A percentile compares a stretch with the other conserved stretches of the same genome.
Evolutionary conservation across 2,329 filamentous ascomycete genomes (phyloP).

Genomic region (Ophiobolus disseminans): DNA sequence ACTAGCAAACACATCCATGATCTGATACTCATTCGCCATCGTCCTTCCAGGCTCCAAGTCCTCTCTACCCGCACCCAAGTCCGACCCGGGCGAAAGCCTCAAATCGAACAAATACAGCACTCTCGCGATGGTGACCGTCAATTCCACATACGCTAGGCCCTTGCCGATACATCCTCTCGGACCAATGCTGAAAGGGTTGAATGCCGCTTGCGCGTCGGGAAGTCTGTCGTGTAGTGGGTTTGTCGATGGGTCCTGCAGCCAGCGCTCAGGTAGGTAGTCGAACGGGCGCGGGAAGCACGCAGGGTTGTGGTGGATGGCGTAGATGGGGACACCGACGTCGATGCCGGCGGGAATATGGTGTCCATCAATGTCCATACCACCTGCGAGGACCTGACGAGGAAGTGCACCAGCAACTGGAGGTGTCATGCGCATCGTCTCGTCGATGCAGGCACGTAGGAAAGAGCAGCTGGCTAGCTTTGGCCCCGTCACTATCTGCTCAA

Average conservation of each 20-base stretch:
- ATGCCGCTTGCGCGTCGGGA: conserved; percentile 67
- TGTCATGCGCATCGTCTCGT: conserved; percentile 51
- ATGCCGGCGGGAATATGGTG: conserved; percentile 45
- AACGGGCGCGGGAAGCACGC: conserved; percentile 49
- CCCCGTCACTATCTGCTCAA: conserved; percentile 49
- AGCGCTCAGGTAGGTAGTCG: conserved; percentile 48
- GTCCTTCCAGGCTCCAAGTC: conserved; percentile 43
- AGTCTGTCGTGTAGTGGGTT: conserved; percentile 42
- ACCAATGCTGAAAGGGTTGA: conserved; percentile 76
- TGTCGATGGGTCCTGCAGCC: conserved; percentile 39
- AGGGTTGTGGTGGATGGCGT: conserved; percentile 49
- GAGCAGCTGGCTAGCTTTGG: conserved; percentile 41
- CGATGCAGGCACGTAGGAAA: conserved; percentile 50
- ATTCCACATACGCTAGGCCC: conserved; percentile 71
- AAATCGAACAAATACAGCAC: conserved; percentile 69
- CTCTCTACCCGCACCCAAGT: conserved; percentile 37
- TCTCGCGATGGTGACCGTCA: conserved; percentile 68
- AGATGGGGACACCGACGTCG: conserved; percentile 48
- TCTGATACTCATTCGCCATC: conserved; percentile 66
- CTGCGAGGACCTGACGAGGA: conserved; percentile 47
- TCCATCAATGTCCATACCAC: conserved; percentile 49
- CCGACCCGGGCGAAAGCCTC: conserved; percentile 44
- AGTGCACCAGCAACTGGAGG: conserved; percentile 49
- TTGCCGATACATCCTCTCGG: conserved; percentile 77
- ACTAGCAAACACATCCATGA: conserved; percentile 76